phyloP scores from a whole-genome alignment of 2,329 filamentous ascomycete species.

The Exophiala alcalophila region DNA sequence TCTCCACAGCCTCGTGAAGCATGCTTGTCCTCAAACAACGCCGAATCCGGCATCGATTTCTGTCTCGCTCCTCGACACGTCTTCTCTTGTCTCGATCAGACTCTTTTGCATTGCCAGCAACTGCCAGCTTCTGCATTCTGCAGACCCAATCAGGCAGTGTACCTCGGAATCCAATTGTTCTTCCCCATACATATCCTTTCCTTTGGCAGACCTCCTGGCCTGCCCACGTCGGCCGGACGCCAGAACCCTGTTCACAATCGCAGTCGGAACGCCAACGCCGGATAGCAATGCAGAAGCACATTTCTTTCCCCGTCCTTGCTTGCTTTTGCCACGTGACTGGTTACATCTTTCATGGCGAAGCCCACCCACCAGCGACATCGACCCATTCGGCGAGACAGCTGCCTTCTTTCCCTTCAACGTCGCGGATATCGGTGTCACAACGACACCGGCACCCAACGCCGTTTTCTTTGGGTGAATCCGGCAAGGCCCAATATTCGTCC shows the following conservation, averaged over 20 bases:
- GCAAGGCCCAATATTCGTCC: conserved; percentile 91
- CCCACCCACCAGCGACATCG: conserved; percentile 92
- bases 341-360: conserved; percentile 49
- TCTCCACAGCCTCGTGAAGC: too few species aligned
- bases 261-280: conserved; percentile 21
- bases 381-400: conserved; percentile 97
- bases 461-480: conserved; percentile 86
- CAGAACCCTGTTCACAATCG: conserved; percentile 15
- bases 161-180: conserved; percentile 15
- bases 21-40: too few species aligned
- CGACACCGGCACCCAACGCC: conserved; percentile 94
- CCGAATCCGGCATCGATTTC: not conserved
- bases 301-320: conserved; percentile 26
- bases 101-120: not conserved
- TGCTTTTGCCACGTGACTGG: not conserved
- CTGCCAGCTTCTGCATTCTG: conserved; percentile 4
- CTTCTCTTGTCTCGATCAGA: not conserved
- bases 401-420: conserved; percentile 96
- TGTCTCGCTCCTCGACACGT: not conserved
- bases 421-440: conserved; percentile 95
- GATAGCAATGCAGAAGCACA: conserved; percentile 22
- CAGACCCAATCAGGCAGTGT: conserved; percentile 9
- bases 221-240: conserved; percentile 3
- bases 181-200: conserved; percentile 8
- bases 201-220: conserved; percentile 4